phyloP scores from a whole-genome alignment of 306 rosid species.

The Delonix regia region DNA sequence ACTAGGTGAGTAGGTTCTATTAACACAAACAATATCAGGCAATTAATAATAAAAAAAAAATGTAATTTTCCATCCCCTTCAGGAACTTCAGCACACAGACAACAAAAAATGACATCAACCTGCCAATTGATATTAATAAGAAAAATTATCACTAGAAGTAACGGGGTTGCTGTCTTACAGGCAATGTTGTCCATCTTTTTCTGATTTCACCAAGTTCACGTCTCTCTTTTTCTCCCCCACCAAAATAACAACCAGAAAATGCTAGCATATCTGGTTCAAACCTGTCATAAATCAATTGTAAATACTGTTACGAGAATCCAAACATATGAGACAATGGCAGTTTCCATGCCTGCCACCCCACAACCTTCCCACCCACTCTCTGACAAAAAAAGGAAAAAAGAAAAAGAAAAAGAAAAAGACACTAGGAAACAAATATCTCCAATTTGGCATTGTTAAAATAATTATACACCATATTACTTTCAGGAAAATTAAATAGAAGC shows the following conservation, averaged over 20 bases:
- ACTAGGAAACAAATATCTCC: not conserved
- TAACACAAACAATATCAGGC: not conserved
- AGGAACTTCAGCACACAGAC: not conserved
- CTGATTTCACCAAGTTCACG: slow-evolving; percentile 90
- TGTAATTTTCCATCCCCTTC: not conserved
- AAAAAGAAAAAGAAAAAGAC: too few relatives aligned
- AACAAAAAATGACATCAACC: slow-evolving; percentile 29
- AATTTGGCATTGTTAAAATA: slow-evolving; percentile 30
- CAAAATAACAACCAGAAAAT: slow-evolving; percentile 97
- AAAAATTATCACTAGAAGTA: slow-evolving; percentile 20
- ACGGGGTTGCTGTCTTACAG: slow-evolving; percentile 65
- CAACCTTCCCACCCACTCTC: too few relatives aligned
- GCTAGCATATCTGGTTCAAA: slow-evolving; percentile 99
- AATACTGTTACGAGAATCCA: slow-evolving; percentile 37
- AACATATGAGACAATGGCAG: slow-evolving; percentile 6
- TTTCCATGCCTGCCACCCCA: not conserved
- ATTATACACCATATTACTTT: not conserved
- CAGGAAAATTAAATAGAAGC: slow-evolving; percentile 6
- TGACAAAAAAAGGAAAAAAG: too few relatives aligned
- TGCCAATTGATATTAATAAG: slow-evolving; percentile 3
- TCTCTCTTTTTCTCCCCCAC: slow-evolving; percentile 98
- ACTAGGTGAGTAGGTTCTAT: slow-evolving; percentile 1
- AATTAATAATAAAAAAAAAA: not conserved
- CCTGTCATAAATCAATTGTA: slow-evolving; percentile 58
- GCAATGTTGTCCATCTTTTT: slow-evolving; percentile 96